Percentiles rank a stretch among this genome's conserved stretches.
Evolutionary conservation across 177 flowering plant species (phyloP).

Genomic region (Vitis hybrid): DNA sequence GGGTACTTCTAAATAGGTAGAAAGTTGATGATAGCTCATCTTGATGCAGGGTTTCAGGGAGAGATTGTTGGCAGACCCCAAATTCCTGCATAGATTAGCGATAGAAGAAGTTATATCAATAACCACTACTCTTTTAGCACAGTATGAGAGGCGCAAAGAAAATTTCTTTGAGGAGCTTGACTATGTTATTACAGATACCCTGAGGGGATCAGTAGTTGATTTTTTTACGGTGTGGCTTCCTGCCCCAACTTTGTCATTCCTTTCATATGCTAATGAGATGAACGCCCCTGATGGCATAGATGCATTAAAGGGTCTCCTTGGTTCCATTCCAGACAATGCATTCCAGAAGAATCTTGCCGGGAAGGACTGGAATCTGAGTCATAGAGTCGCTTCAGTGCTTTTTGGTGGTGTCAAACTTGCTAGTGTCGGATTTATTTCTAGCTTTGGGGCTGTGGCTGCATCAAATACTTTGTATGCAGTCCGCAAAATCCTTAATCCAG

Average conservation of each 20-base stretch:
- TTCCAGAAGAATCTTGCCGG: conserved; percentile 84
- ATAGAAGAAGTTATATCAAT: conserved; percentile 95
- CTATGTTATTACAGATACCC: conserved; percentile 87
- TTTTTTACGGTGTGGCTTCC: conserved; percentile 99
- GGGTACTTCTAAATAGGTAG: background rate
- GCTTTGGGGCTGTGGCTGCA: conserved; percentile 83
- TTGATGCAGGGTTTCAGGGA: conserved; percentile 90
- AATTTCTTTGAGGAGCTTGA: conserved; percentile 90
- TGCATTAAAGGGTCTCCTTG: conserved; percentile 69
- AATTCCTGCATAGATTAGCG: conserved; percentile 84
- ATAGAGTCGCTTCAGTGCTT: conserved; percentile 77
- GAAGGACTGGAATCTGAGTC: conserved; percentile 76
- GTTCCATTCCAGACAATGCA: conserved; percentile 96
- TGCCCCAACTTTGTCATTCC: conserved; percentile 91
- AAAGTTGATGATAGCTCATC: conserved; percentile 14
- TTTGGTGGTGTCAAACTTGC: conserved; percentile 88
- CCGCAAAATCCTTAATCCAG: conserved; percentile 62
- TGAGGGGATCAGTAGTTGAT: conserved; percentile 84
- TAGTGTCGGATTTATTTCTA: conserved; percentile 85
- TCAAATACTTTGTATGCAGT: conserved; percentile 61
- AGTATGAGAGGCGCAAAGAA: conserved; percentile 87
- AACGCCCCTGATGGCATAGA: conserved; percentile 50
- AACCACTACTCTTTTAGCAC: conserved; percentile 88
- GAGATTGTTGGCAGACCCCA: conserved; percentile 95
- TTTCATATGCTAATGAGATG: conserved; percentile 56